phyloP scores from a whole-genome alignment of 495 filamentous ascomycete species.

The Mytilinidion resinicola region DNA sequence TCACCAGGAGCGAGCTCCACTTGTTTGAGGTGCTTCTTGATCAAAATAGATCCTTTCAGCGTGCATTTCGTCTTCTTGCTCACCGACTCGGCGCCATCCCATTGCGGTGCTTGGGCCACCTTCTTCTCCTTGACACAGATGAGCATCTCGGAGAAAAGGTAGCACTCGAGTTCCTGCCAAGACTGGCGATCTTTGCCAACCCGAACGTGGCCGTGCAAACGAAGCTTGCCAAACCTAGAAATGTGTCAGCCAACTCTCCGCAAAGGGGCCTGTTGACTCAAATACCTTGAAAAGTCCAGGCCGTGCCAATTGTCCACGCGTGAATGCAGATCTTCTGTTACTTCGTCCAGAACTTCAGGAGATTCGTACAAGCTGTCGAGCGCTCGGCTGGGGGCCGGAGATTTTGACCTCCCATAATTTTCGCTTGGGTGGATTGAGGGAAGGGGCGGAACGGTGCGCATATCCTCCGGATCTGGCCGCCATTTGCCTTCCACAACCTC shows the following conservation, averaged over 20 bases:
- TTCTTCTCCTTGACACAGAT: conserved; percentile 99
- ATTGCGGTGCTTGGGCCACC: conserved; percentile 48
- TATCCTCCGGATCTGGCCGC: conserved; percentile 77
- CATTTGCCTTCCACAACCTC: conserved; percentile 93
- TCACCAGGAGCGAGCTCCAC: conserved; percentile 62
- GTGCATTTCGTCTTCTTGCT: conserved; percentile 65
- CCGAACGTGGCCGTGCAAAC: conserved; percentile 81
- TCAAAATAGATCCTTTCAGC: conserved; percentile 94
- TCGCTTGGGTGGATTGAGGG: conserved; percentile 42
- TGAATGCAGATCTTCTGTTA: conserved; percentile 77
- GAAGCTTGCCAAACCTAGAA: conserved; percentile 82
- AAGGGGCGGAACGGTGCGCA: conserved; percentile 57
- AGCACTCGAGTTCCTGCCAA: conserved; percentile 98
- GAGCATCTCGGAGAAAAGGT: conserved; percentile 96
- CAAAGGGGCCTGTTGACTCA: background rate
- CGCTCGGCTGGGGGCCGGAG: conserved; percentile 25
- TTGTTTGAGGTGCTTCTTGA: conserved; percentile 95
- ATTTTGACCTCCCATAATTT: conserved; percentile 21
- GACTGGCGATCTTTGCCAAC: conserved; percentile 96
- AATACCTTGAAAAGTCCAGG: conserved; percentile 82
- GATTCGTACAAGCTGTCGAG: conserved; percentile 42
- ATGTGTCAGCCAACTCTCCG: conserved; percentile 2
- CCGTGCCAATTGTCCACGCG: conserved; percentile 99
- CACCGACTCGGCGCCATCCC: conserved; percentile 50
- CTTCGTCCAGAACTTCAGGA: conserved; percentile 66